Base-by-base conservation (phyloP, 331 rosid genomes). In the Acacia pycnantha region DNA sequence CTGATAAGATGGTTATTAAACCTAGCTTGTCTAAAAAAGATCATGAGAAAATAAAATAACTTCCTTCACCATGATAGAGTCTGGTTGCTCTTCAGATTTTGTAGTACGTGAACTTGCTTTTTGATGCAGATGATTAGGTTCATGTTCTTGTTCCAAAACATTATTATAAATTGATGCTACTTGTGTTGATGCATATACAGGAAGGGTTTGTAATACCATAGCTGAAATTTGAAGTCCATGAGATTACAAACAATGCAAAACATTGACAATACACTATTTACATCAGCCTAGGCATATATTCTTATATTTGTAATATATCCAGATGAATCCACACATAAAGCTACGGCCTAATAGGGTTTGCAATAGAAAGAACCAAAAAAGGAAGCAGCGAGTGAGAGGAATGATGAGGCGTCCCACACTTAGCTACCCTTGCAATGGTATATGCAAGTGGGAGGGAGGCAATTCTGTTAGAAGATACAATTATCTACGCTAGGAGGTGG, bases 201-300 rank as follows among this genome's bases (percentile, higher is more conserved):
- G 61, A 47, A 72, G 26, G 22, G 15, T 48, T 76, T 40, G 12
- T n/a, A 50, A 80, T 58, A 44, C 70, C 75, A 21, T 22, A 44
- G 68, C 51, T 48, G 19, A 72, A 59, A 58, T 41, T 72, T 62
- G 24, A 61, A 69, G 41, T 76, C 75, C 50, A 15, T 10, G 53
- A 43, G 10, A 33, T 7, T 46, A n/a, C 9, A 51, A 41, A 54
- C 64, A 35, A 40, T 33, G 35, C 47, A 51, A 64, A 71, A 24
- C 62, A 53, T 61, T 33, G 33, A 82, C 62, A 74, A 35, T 82
- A 40, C 40, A 33, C n/a, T 41, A 58, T 27, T 68, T 79, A 31
- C 58, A 78, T 26, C 15, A 56, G 16, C 59, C 65, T 44, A 51
- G 54, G 35, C 33, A 40, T 69, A 77, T n/a, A 59, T 59, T 50